Conservation (phyloP, 768 basidiomycete species). For the Russula olivacea region DNA sequence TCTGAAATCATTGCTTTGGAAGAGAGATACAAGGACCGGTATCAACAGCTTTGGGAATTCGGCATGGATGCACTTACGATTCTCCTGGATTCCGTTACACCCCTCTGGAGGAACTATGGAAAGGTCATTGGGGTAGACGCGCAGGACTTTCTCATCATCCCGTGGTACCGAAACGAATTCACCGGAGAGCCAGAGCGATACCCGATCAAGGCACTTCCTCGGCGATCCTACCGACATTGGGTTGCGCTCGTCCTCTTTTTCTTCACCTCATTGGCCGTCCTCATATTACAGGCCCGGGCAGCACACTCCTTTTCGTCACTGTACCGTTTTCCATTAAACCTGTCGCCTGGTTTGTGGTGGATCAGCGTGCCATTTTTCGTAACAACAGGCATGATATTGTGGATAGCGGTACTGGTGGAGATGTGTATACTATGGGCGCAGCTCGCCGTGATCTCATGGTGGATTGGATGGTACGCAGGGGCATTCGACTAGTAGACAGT, state of each 20-base stretch:
- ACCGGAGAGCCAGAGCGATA: conserved; percentile 71
- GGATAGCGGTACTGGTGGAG: conserved; percentile 60
- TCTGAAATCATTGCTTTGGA: conserved; percentile 65
- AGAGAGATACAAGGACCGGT: conserved; percentile 74
- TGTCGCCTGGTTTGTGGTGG: conserved; percentile 58
- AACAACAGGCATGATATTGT: conserved; percentile 58
- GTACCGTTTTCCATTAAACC: conserved; percentile 52
- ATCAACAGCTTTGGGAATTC: conserved; percentile 76
- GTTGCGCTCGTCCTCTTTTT: conserved; percentile 51
- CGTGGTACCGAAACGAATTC: conserved; percentile 78
- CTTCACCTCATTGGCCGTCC: conserved; percentile 41
- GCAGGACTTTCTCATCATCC: conserved; percentile 75
- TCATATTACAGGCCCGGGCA: conserved; percentile 51
- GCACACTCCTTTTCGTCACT: conserved; percentile 50
- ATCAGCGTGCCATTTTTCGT: conserved; percentile 56
- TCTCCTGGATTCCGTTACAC: conserved; percentile 67
- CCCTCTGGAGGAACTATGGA: conserved; percentile 77
- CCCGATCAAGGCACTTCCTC: conserved; percentile 50
- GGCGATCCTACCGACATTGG: conserved; percentile 65
- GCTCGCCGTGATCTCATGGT: conserved; percentile 59
- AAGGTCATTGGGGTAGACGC: conserved; percentile 77
- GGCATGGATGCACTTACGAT: conserved; percentile 74
- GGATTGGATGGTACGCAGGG: conserved; percentile 65
- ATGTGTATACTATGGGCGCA: conserved; percentile 51
- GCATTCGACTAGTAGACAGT: conserved; percentile 39